Conservation (phyloP, 192 early-diverging fungal genomes). For the Coemansia guatemalensis region DNA sequence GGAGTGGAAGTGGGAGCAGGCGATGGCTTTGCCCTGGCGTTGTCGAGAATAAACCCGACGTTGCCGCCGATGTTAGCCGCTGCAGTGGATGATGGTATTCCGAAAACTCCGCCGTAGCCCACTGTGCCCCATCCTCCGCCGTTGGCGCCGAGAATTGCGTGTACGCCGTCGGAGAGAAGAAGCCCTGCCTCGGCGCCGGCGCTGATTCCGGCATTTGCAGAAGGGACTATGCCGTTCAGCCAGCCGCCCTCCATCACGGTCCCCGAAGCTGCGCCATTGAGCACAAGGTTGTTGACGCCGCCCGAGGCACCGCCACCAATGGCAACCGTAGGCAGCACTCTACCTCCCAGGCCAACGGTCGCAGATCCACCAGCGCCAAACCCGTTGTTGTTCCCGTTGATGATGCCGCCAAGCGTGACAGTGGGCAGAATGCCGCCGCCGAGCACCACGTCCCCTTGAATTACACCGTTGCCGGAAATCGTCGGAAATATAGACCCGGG, state of each 20-base stretch:
- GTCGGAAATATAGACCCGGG: slow-evolving; percentile 7
- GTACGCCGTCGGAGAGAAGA: slow-evolving; percentile 14
- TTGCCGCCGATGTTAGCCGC: slow-evolving; percentile 25
- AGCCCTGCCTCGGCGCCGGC: slow-evolving; percentile 12
- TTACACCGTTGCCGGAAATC: slow-evolving; percentile 14
- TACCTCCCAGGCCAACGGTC: slow-evolving; percentile 19
- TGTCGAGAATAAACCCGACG: slow-evolving; percentile 17
- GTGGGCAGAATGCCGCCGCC: slow-evolving; percentile 29
- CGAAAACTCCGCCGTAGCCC: slow-evolving; percentile 28
- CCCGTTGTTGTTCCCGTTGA: slow-evolving; percentile 25
- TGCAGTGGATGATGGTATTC: slow-evolving; percentile 25
- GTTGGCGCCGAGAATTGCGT: slow-evolving; percentile 20
- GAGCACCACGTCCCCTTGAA: slow-evolving; percentile 18
- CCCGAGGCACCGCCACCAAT: slow-evolving; percentile 23
- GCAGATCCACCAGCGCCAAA: slow-evolving; percentile 29
- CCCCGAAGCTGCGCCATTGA: slow-evolving; percentile 20
- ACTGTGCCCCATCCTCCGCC: slow-evolving; percentile 26
- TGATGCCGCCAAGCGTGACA: slow-evolving; percentile 18
- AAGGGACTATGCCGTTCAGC: slow-evolving; percentile 15
- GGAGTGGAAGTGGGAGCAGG: neutral
- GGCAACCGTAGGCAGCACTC: slow-evolving; percentile 14
- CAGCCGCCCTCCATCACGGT: slow-evolving; percentile 23
- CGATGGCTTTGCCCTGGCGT: slow-evolving; percentile 15
- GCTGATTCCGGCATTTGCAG: slow-evolving; percentile 18
- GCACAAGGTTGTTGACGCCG: slow-evolving; percentile 9